Conservation (phyloP, 202 grass and related monocot genomes). For the Cymbopogon flexuosus region DNA sequence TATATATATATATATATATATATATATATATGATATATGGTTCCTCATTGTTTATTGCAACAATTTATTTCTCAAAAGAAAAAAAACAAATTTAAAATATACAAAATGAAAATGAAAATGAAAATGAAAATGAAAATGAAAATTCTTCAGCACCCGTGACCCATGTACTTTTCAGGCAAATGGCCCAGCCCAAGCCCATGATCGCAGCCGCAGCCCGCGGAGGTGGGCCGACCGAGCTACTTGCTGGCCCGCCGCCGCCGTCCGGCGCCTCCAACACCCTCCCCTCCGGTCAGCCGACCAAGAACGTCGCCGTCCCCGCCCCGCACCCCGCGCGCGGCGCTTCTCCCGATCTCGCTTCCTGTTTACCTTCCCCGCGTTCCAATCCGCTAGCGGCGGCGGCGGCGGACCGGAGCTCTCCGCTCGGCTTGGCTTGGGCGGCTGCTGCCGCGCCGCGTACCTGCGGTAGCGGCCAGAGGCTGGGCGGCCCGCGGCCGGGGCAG, state of each 20-base stretch:
- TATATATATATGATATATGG: too few relatives aligned
- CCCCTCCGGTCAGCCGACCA: neutral
- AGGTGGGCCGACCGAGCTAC: neutral
- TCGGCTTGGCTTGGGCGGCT: neutral
- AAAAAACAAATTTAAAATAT: too few relatives aligned
- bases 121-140: too few relatives aligned
- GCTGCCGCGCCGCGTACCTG: neutral
- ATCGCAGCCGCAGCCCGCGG: neutral
- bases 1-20: too few relatives aligned
- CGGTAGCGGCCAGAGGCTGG: neutral
- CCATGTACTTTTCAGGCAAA: neutral
- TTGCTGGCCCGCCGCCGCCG: neutral
- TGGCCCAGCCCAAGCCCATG: neutral
- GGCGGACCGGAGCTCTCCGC: neutral
- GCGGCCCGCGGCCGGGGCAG: too few relatives aligned
- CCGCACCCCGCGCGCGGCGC: neutral
- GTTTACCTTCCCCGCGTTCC: neutral
- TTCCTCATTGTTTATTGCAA: too few relatives aligned
- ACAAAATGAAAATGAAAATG: too few relatives aligned
- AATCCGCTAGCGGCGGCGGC: neutral
- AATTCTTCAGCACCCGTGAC: neutral
- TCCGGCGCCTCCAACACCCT: neutral
- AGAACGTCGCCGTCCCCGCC: neutral
- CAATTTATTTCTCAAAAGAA: too few relatives aligned
- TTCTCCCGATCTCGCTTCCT: neutral